Evolutionary conservation across 805 yeast species (phyloP), one percentile per base, ranked within the genome.

Genomic region (Dipodascus albidus): DNA sequence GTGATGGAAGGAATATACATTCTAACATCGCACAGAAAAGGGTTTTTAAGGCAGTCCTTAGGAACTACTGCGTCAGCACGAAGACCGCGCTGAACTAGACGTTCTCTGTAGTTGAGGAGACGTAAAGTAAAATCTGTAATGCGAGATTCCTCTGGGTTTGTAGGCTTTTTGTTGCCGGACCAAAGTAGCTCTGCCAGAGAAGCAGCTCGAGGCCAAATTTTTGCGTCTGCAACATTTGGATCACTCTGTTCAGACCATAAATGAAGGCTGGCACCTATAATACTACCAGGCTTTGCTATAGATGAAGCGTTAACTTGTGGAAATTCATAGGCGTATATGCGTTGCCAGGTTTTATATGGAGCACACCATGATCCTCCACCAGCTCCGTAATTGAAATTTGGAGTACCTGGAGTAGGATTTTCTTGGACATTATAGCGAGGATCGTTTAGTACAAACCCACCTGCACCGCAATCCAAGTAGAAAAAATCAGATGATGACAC

Each of bases 331-430:
- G 62, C 59, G 57, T 72, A 72, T 48, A 73, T 70, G 51, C 71
- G 57, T 56, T 72, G 75, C 74, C 74, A 73, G 1, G 71, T 69
- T 58, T 72, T 73, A 62, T 73, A 73, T 4, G 76, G 75, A 23
- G 64, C 70, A 56, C 76, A 72, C 72, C 73, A 71, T 1, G 71
- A 65, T 4, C 74, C 74, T 22, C 70, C 73, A 41, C 48, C 35
- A 1, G 64, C 63, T 2, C 67, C 67, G 19, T 60, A 55, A 58
- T 70, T 70, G 60, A 66, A 67, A 19, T 54, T 64, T 4, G 56
- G 58, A 42, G 60, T 60, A 15, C 50, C 55, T 19, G 59, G 57
- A 3, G 52, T 58, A 4, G 59, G 58, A n/a, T 52, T 54, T 48
- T 63, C 23, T 33, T 57, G 55, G 19, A 52, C 70, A 23, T 64